Percentiles rank a stretch among this genome's conserved stretches.
Conservation (phyloP, 345 rosid species). For the Sisymbrium irio region DNA sequence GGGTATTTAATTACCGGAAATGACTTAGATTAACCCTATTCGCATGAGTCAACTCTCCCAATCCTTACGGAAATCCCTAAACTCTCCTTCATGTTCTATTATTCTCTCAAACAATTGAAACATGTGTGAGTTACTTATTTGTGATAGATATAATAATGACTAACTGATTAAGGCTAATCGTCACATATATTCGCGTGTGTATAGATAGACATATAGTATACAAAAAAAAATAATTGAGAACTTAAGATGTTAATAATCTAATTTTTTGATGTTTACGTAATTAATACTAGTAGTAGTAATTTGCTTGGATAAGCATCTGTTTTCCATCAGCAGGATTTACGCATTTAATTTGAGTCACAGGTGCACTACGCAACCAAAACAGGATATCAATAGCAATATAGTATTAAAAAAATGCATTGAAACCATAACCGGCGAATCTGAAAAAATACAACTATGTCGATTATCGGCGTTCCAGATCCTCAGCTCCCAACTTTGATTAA, state of each 20-base stretch:
- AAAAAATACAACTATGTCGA: not conserved
- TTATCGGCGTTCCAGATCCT: not conserved
- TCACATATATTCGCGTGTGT: not conserved
- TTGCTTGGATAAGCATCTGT: not conserved
- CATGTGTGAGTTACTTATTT: not conserved
- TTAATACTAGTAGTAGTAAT: not conserved
- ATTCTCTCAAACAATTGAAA: not conserved
- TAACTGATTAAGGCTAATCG: not conserved
- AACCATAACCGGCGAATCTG: slow-evolving; percentile 11
- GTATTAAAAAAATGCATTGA: not conserved
- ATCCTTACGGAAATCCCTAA: not conserved
- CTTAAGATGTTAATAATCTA: not conserved
- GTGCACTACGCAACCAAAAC: not conserved
- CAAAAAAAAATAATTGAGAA: slow-evolving; percentile 2
- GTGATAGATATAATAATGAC: not conserved
- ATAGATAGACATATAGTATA: not conserved
- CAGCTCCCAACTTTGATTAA: not conserved
- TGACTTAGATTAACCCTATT: not conserved
- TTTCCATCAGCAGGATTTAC: slow-evolving; percentile 19
- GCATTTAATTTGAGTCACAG: slow-evolving; percentile 18
- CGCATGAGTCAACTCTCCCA: not conserved
- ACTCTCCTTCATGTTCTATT: not conserved
- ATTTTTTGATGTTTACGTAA: not conserved
- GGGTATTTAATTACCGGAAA: not conserved
- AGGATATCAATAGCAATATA: not conserved